Conservation (phyloP, 2,329 filamentous ascomycete genomes). For the Remersonia thermophila region DNA sequence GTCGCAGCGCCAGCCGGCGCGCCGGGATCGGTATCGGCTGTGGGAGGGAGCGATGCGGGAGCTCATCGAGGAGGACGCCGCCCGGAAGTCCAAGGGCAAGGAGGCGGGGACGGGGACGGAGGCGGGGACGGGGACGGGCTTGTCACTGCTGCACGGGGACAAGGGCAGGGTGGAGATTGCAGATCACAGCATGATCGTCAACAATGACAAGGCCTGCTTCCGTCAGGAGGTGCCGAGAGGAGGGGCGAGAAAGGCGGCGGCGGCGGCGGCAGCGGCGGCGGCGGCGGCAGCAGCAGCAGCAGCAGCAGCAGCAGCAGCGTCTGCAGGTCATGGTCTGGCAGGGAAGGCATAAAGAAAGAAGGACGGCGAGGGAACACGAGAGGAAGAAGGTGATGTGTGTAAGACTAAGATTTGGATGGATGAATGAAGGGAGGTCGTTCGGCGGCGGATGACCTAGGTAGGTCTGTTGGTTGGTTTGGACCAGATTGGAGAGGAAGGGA, state of each 20-base stretch:
- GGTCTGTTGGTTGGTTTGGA: too few relatives aligned
- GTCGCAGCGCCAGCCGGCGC: slow-evolving; percentile 39
- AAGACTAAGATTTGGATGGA: neutral
- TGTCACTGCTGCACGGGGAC: slow-evolving; percentile 16
- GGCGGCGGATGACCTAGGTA: too few relatives aligned
- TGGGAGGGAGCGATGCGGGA: slow-evolving; percentile 52
- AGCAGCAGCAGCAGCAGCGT: slow-evolving; percentile 10
- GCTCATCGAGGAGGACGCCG: slow-evolving; percentile 30
- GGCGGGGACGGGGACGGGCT: too few relatives aligned
- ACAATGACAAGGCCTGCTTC: slow-evolving; percentile 39
- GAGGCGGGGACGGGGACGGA: slow-evolving; percentile 20
- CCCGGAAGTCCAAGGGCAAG: slow-evolving; percentile 13
- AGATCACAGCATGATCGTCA: slow-evolving; percentile 54
- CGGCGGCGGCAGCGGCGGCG: slow-evolving; percentile 12
- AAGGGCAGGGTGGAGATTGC: slow-evolving; percentile 38
- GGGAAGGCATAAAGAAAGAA: slow-evolving; percentile 9
- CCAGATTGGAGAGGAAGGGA: too few relatives aligned
- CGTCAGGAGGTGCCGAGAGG: slow-evolving; percentile 40
- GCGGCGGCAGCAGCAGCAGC: too few relatives aligned
- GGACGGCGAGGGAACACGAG: neutral
- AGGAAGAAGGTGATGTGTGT: neutral
- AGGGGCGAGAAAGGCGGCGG: slow-evolving; percentile 27
- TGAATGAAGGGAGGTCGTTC: too few relatives aligned
- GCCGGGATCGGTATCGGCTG: slow-evolving; percentile 42
- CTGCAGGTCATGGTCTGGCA: slow-evolving; percentile 17